Percentiles rank a stretch among this genome's conserved stretches.
These are phyloP conservation scores for Domatiomyces catenatus DNA, from an alignment of 2,329 filamentous ascomycete species.

Conservation along the genomic window DNA sequence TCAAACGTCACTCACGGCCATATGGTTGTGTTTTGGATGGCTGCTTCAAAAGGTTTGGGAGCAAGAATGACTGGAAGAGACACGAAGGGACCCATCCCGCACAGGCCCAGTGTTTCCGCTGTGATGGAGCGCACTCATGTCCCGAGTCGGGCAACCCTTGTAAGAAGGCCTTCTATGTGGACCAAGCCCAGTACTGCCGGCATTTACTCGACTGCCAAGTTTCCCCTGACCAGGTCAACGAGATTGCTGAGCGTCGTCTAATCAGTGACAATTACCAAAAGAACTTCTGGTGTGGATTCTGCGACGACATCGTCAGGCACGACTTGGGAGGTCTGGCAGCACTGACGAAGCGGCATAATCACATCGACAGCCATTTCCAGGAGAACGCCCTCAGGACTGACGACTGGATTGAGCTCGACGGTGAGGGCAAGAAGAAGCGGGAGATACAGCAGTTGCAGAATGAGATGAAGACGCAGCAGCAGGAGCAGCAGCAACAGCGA, in stretches of 20 bases:
- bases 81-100: constrained; percentile 73
- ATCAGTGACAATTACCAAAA: constrained; percentile 50
- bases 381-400: constrained; percentile 17
- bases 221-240: constrained; percentile 21
- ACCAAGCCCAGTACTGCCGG: constrained; percentile 37
- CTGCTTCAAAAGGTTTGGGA: constrained; percentile 66
- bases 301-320: constrained; percentile 41
- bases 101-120: constrained; percentile 57
- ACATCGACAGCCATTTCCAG: constrained; percentile 50
- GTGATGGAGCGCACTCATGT: constrained; percentile 30
- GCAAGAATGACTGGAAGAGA: constrained; percentile 86
- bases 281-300: constrained; percentile 83
- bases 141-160: constrained; percentile 14
- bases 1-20: constrained; percentile 63
- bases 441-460: background rate
- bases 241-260: constrained; percentile 35
- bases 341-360: constrained; percentile 49
- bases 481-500: background rate
- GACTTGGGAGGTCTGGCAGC: constrained; percentile 37
- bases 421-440: constrained; percentile 5
- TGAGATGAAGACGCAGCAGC: background rate
- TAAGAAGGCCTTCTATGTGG: constrained; percentile 4
- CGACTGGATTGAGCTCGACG: constrained; percentile 12
- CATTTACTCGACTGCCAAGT: constrained; percentile 25
- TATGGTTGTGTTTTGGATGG: constrained; percentile 62